Conservation (phyloP, 140 eudicot species). For the Oenanthe javanica region DNA sequence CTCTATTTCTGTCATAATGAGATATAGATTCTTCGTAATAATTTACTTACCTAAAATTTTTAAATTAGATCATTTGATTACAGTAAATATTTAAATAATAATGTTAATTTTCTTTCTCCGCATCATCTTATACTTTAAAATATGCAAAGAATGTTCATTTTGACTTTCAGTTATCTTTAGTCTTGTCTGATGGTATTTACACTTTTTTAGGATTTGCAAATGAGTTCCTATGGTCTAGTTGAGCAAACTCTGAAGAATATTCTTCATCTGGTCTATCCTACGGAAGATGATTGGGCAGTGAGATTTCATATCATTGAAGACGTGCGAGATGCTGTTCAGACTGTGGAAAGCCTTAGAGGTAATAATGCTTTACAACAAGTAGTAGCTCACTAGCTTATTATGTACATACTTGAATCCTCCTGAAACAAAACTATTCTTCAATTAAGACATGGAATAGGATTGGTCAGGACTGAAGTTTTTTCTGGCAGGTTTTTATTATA, state of each 20-base stretch:
- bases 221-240: slow-evolving; percentile 43
- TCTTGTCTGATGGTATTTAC: neutral
- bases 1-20: neutral
- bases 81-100: neutral
- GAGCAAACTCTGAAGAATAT: slow-evolving; percentile 43
- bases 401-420: neutral
- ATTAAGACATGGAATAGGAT: neutral
- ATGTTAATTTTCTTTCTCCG: neutral
- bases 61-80: too few species aligned
- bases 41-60: neutral
- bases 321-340: slow-evolving; percentile 36
- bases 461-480: neutral
- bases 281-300: slow-evolving; percentile 51
- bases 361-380: neutral
- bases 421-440: neutral
- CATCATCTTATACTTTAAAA: neutral
- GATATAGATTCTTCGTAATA: neutral
- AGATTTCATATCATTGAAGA: slow-evolving; percentile 54
- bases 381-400: neutral
- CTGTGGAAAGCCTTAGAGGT: slow-evolving; percentile 74
- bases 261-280: slow-evolving; percentile 58
- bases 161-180: neutral
- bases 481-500: neutral
- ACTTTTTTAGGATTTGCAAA: slow-evolving; percentile 13
- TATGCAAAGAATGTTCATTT: neutral